Percentiles rank a stretch among this genome's conserved stretches.
Conservation (phyloP, 306 rosid species). For the Styphnolobium japonicum region DNA sequence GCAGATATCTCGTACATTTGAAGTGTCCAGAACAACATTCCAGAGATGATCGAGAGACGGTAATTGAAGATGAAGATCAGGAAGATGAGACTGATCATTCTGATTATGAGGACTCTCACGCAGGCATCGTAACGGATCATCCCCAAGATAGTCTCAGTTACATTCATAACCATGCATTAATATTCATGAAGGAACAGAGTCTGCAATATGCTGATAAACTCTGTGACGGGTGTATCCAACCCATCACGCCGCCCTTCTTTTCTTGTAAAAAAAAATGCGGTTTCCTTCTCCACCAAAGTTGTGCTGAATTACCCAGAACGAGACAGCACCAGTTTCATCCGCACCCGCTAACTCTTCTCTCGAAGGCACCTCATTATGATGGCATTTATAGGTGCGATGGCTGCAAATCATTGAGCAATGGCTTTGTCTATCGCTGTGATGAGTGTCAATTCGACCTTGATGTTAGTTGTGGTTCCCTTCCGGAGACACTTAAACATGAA, state of each 20-base stretch:
- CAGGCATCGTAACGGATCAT: background rate
- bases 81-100: background rate
- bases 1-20: background rate
- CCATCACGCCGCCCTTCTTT: background rate
- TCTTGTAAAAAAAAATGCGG: background rate
- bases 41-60: no score
- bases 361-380: background rate
- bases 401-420: background rate
- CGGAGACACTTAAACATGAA: background rate
- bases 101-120: background rate
- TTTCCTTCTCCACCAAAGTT: background rate
- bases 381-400: slow-evolving; percentile 9
- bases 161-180: background rate
- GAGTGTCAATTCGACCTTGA: slow-evolving; percentile 17
- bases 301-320: background rate
- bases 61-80: background rate
- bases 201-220: background rate
- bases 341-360: background rate
- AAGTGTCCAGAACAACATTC: background rate
- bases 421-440: background rate
- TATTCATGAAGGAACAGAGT: background rate
- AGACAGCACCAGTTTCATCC: background rate
- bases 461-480: background rate
- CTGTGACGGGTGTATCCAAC: background rate
- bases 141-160: background rate